Conservation (phyloP, 192 early-diverging fungal genomes). For the Glomus cerebriforme region DNA sequence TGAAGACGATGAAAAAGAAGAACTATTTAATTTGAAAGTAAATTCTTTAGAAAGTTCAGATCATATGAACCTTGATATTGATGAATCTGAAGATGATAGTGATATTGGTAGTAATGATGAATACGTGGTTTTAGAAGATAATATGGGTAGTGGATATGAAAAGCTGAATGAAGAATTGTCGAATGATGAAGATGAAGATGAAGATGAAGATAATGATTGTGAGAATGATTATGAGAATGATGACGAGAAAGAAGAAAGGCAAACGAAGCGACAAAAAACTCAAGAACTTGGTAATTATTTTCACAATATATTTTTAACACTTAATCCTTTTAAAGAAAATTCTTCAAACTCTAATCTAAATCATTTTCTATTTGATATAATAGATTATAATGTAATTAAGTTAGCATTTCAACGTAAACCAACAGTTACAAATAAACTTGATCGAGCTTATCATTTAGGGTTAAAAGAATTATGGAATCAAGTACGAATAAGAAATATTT, state of each 20-base stretch:
- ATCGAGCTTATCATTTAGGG: neutral
- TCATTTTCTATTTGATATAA: neutral
- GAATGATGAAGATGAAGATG: neutral
- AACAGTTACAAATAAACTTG: neutral
- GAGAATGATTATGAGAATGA: neutral
- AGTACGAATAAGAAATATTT: slow-evolving; percentile 3
- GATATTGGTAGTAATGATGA: neutral
- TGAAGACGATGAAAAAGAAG: neutral
- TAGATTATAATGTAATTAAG: neutral
- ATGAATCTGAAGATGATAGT: neutral
- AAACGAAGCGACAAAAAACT: neutral
- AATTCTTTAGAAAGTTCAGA: neutral
- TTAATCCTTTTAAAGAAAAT: neutral
- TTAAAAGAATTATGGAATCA: slow-evolving; percentile 1
- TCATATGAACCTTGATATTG: neutral
- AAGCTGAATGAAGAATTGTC: neutral
- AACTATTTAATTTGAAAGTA: neutral
- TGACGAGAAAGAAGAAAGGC: neutral
- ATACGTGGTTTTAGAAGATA: neutral
- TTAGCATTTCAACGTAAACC: neutral
- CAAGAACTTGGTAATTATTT: neutral
- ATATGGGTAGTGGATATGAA: neutral
- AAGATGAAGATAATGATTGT: neutral
- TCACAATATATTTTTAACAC: neutral
- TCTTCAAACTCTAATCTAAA: neutral